Evolutionary conservation across 768 basidiomycete genomes (phyloP).

Genomic region (Kwoniella newhampshirensis): DNA sequence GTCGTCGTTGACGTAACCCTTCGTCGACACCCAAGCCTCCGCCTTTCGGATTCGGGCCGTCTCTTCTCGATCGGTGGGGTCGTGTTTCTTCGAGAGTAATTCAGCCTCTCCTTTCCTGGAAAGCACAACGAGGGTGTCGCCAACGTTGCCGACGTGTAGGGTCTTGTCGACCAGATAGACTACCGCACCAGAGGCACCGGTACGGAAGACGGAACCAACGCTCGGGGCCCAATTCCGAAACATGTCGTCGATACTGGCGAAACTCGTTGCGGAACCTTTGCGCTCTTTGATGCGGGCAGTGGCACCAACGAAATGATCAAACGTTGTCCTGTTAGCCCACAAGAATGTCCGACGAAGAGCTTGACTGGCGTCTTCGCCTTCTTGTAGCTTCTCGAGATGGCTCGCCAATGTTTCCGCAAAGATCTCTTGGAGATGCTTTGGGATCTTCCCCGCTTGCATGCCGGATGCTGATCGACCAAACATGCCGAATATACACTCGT

Average conservation of each 20-base stretch:
- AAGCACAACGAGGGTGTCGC: slow-evolving; percentile 81
- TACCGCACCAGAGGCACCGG: slow-evolving; percentile 81
- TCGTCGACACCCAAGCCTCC: slow-evolving; percentile 91
- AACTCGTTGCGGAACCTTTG: slow-evolving; percentile 72
- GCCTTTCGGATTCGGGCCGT: slow-evolving; percentile 81
- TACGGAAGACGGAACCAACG: slow-evolving; percentile 58
- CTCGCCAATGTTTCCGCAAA: slow-evolving; percentile 66
- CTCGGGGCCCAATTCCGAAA: slow-evolving; percentile 32
- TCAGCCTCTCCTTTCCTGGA: slow-evolving; percentile 70
- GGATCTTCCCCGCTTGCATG: slow-evolving; percentile 57
- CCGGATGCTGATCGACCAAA: slow-evolving; percentile 74
- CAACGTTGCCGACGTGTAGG: slow-evolving; percentile 85
- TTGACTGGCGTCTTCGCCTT: slow-evolving; percentile 55
- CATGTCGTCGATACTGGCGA: slow-evolving; percentile 44
- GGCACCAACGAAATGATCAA: slow-evolving; percentile 61
- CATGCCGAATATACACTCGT: slow-evolving; percentile 92
- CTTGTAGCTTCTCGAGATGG: slow-evolving; percentile 61
- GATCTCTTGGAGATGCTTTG: slow-evolving; percentile 80
- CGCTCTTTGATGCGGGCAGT: slow-evolving; percentile 54
- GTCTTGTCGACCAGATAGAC: slow-evolving; percentile 77
- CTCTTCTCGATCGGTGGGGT: slow-evolving; percentile 83
- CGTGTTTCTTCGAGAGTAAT: slow-evolving; percentile 74
- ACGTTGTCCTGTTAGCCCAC: slow-evolving; percentile 75
- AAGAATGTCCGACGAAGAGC: slow-evolving; percentile 86
- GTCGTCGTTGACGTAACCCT: slow-evolving; percentile 87